Conservation (phyloP, 129 eudicot species). For the Kitagawia praeruptora region DNA sequence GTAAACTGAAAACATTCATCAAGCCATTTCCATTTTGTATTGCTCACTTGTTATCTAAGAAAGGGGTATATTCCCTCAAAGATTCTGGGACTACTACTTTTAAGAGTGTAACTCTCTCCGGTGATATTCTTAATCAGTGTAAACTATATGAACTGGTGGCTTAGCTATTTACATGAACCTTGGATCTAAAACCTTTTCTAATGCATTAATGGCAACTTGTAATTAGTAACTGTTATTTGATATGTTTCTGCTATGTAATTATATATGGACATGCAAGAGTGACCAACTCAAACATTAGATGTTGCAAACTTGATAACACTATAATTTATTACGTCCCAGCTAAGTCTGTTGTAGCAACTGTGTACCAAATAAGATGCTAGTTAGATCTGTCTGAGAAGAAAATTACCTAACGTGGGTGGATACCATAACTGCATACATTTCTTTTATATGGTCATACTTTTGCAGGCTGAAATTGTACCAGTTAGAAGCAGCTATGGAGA, state of each 20-base stretch:
- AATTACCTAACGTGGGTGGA: not conserved
- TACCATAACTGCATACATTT: not conserved
- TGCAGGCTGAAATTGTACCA: slow-evolving; percentile 30
- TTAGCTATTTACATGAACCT: not conserved
- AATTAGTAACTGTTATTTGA: not conserved
- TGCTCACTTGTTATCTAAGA: too few relatives aligned
- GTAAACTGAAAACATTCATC: too few relatives aligned
- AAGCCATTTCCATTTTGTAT: too few relatives aligned
- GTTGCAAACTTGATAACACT: not conserved
- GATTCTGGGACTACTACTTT: too few relatives aligned
- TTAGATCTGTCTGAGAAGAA: not conserved
- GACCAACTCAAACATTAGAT: not conserved
- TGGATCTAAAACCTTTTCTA: not conserved
- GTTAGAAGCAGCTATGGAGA: slow-evolving; percentile 25
- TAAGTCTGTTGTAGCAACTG: not conserved
- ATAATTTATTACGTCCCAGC: not conserved
- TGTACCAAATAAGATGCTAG: not conserved
- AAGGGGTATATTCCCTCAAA: not conserved
- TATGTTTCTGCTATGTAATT: not conserved
- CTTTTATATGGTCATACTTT: not conserved
- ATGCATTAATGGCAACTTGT: not conserved
- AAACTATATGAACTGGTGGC: not conserved
- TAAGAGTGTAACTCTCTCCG: too few relatives aligned
- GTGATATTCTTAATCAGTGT: not conserved
- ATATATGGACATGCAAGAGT: not conserved